Percentiles rank a stretch among this genome's conserved stretches.
Evolutionary conservation across 1,284 basidiomycete species (phyloP).

Genomic region (Leucocoprinus gongylophorus): DNA sequence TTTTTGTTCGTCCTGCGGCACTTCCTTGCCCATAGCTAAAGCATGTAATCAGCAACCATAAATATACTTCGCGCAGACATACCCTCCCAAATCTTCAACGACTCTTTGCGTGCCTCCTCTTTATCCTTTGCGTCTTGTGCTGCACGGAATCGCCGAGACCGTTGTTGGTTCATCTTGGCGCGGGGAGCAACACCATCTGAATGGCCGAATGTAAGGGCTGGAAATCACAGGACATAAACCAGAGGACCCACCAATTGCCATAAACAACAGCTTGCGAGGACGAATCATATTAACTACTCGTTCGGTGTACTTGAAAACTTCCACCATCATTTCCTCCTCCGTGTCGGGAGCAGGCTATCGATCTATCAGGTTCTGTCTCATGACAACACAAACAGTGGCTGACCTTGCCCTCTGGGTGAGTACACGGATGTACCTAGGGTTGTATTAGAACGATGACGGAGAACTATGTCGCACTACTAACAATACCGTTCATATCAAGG

Average conservation of each 20-base stretch:
- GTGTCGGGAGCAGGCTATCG: slow-evolving; percentile 86
- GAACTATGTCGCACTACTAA: slow-evolving; percentile 21
- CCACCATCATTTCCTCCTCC: slow-evolving; percentile 99
- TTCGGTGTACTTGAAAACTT: slow-evolving; percentile 96
- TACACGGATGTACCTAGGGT: slow-evolving; percentile 94
- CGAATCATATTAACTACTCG: slow-evolving; percentile 96
- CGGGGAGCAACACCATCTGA: slow-evolving; percentile 94
- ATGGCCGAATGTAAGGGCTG: not conserved
- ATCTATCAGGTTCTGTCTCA: not conserved
- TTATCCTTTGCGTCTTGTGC: slow-evolving; percentile 95
- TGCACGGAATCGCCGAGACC: slow-evolving; percentile 91
- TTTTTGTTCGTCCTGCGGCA: slow-evolving; percentile 83
- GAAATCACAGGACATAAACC: not conserved
- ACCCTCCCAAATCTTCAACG: slow-evolving; percentile 84
- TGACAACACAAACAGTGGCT: slow-evolving; percentile 13
- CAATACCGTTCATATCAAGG: slow-evolving; percentile 90
- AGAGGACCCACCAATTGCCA: slow-evolving; percentile 79
- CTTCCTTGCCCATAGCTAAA: slow-evolving; percentile 82
- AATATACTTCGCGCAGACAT: slow-evolving; percentile 16
- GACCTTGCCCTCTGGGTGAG: slow-evolving; percentile 94
- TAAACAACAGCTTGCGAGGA: slow-evolving; percentile 92
- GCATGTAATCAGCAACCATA: not conserved
- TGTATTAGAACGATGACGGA: not conserved
- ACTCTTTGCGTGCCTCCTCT: slow-evolving; percentile 77
- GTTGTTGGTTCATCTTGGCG: slow-evolving; percentile 99